These are phyloP conservation scores for Sequoiadendron giganteum DNA, from an alignment of 75 land plant species.

Conservation along the genomic window DNA sequence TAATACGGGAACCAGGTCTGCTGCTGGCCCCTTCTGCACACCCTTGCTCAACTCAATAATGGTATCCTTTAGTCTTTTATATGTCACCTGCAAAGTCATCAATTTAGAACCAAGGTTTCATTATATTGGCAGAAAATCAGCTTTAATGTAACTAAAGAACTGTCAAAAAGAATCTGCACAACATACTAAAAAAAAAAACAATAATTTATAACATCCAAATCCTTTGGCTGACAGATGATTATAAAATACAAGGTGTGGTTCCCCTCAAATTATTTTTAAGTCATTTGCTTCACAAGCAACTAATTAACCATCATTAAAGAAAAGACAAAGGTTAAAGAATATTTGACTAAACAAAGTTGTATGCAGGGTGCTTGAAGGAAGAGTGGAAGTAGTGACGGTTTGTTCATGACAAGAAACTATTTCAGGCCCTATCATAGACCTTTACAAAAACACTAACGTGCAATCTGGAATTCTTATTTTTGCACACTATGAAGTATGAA, in stretches of 20 bases:
- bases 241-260: background rate
- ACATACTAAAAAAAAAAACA: background rate
- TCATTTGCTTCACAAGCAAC: background rate
- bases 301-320: background rate
- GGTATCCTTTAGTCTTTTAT: slow-evolving; percentile 87
- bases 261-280: background rate
- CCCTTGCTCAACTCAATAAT: slow-evolving; percentile 82
- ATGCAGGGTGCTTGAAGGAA: background rate
- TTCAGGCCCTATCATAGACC: background rate
- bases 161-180: background rate
- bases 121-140: background rate
- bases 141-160: background rate
- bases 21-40: slow-evolving; percentile 83
- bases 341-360: too few species aligned
- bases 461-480: background rate
- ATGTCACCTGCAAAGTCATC: slow-evolving; percentile 67
- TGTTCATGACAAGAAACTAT: background rate
- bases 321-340: background rate
- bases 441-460: too few species aligned
- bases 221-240: background rate
- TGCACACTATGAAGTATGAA: background rate
- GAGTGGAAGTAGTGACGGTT: background rate
- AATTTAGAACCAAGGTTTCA: background rate
- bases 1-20: slow-evolving; percentile 79
- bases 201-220: background rate